phyloP scores from a whole-genome alignment of 2,329 filamentous ascomycete genomes.

The Geosmithia flava region DNA sequence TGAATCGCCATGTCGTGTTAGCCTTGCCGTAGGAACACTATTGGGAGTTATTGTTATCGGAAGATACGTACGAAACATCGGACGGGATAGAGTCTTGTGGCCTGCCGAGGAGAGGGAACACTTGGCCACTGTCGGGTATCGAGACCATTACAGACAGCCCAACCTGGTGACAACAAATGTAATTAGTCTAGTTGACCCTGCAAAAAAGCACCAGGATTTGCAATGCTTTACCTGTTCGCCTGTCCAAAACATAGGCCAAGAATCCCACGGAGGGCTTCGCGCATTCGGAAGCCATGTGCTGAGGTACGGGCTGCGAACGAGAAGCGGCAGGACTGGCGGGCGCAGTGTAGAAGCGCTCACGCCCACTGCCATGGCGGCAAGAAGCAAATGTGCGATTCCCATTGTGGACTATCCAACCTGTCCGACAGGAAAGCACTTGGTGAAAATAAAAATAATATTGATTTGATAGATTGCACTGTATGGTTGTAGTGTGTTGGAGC shows the following conservation, averaged over 20 bases:
- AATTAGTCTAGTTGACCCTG: not conserved
- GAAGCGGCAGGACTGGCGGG: conserved; percentile 42
- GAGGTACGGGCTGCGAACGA: conserved; percentile 48
- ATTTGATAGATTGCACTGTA: not conserved
- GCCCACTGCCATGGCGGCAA: conserved; percentile 7
- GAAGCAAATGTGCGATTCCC: not conserved
- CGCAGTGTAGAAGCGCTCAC: conserved; percentile 36
- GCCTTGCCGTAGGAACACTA: conserved; percentile 4
- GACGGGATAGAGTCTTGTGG: conserved; percentile 33
- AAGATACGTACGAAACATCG: conserved; percentile 9
- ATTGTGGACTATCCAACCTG: not conserved
- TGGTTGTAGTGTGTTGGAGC: not conserved
- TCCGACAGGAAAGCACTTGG: not conserved
- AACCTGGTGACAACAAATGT: conserved; percentile 14
- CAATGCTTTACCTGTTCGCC: conserved; percentile 40
- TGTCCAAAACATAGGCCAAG: conserved; percentile 81
- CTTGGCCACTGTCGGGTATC: conserved; percentile 24
- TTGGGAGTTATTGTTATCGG: not conserved
- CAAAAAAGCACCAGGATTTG: not conserved
- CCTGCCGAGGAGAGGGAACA: conserved; percentile 38
- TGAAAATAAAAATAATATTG: not conserved
- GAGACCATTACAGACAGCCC: conserved; percentile 38
- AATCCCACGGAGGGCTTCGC: conserved; percentile 62
- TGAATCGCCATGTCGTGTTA: conserved; percentile 11
- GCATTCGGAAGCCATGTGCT: conserved; percentile 53